Conservation (phyloP, 768 basidiomycete species). For the Boletus patriciae region DNA sequence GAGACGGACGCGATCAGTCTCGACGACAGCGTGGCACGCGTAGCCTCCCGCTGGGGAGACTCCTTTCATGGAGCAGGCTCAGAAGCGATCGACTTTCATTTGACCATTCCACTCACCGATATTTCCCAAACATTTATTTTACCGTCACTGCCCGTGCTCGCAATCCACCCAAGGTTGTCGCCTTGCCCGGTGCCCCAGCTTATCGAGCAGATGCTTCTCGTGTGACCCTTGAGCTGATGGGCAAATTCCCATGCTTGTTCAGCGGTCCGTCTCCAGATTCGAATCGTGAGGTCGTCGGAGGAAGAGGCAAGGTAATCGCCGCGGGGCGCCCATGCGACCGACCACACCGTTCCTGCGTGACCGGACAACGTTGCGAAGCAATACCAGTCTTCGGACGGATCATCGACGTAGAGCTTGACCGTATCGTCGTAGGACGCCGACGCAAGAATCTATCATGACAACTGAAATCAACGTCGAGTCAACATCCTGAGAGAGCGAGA, state of each 20-base stretch:
- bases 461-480: constrained; percentile 7
- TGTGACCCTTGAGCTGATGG: constrained; percentile 60
- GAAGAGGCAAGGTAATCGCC: constrained; percentile 83
- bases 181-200: constrained; percentile 60
- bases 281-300: constrained; percentile 81
- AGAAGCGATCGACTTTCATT: not conserved
- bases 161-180: constrained; percentile 71
- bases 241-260: constrained; percentile 65
- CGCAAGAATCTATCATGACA: constrained; percentile 74
- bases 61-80: constrained; percentile 15
- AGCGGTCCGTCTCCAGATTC: constrained; percentile 75
- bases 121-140: constrained; percentile 80
- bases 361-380: constrained; percentile 79
- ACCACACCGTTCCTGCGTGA: constrained; percentile 91
- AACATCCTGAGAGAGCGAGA: constrained; percentile 1
- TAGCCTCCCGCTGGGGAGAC: constrained; percentile 5
- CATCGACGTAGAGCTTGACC: constrained; percentile 90
- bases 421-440: constrained; percentile 97
- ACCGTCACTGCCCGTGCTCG: constrained; percentile 86
- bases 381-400: constrained; percentile 93
- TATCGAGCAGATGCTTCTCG: constrained; percentile 77
- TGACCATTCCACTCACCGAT: constrained; percentile 39
- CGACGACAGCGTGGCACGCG: constrained; percentile 32
- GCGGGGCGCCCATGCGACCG: constrained; percentile 74
- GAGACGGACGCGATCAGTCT: constrained; percentile 55